Percentiles rank a stretch among this genome's conserved stretches.
phyloP scores from a whole-genome alignment of 2,329 filamentous ascomycete species.

The Bimuria novae-zelandiae region DNA sequence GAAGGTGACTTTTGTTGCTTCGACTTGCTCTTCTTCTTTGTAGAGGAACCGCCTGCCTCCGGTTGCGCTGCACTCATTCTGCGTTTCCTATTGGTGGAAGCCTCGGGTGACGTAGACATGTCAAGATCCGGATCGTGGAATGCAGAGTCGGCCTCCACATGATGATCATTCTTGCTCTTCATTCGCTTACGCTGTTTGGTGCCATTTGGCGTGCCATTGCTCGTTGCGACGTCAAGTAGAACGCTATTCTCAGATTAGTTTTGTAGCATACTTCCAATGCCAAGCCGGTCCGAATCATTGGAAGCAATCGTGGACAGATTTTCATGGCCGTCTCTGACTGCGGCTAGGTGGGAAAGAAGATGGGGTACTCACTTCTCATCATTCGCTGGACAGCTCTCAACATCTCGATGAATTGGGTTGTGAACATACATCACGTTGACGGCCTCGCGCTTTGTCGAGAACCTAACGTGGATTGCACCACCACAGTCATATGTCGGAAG shows the following conservation, averaged over 20 bases:
- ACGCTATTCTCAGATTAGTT: slow-evolving; percentile 5
- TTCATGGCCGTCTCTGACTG: not conserved
- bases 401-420: slow-evolving; percentile 39
- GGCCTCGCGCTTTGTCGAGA: slow-evolving; percentile 40
- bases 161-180: slow-evolving; percentile 24
- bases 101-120: slow-evolving; percentile 30
- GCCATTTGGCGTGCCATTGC: slow-evolving; percentile 10
- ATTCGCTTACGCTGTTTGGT: slow-evolving; percentile 24
- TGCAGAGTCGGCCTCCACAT: slow-evolving; percentile 14
- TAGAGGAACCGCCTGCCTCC: slow-evolving; percentile 8
- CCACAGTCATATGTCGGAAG: slow-evolving; percentile 39
- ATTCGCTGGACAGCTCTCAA: slow-evolving; percentile 17
- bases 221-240: slow-evolving; percentile 11
- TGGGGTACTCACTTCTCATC: slow-evolving; percentile 24
- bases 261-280: not conserved
- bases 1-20: slow-evolving; percentile 23
- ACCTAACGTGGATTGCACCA: slow-evolving; percentile 41
- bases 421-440: slow-evolving; percentile 45
- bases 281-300: not conserved
- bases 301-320: no score
- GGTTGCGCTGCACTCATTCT: slow-evolving; percentile 21
- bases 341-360: not conserved
- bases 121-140: slow-evolving; percentile 20
- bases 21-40: slow-evolving; percentile 25
- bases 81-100: slow-evolving; percentile 25